phyloP scores from a whole-genome alignment of 2,329 filamentous ascomycete species.

The Beauveria brongniartii region DNA sequence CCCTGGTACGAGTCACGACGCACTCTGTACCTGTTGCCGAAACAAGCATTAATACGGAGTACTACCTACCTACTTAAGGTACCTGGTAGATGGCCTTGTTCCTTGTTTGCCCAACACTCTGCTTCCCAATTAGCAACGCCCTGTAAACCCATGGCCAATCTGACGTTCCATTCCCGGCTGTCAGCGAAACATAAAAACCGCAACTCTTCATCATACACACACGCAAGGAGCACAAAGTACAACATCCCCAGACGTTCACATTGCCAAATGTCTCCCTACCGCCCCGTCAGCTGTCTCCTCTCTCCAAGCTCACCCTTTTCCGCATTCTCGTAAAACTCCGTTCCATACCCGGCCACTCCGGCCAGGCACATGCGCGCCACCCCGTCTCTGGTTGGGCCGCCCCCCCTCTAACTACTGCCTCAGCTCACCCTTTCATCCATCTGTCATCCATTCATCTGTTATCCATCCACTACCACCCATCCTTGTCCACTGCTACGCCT shows the following conservation, averaged over 20 bases:
- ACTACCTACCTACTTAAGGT: too few species aligned
- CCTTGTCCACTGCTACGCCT: not conserved
- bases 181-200: too few species aligned
- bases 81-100: too few species aligned
- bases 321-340: not conserved
- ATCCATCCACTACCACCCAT: not conserved
- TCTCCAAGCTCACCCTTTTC: not conserved
- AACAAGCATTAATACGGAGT: too few species aligned
- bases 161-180: too few species aligned
- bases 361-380: slow-evolving; percentile 2
- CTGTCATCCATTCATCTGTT: not conserved
- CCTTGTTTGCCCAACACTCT: not conserved
- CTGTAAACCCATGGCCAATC: too few species aligned
- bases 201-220: too few species aligned
- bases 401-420: not conserved
- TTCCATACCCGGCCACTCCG: not conserved
- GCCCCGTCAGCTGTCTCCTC: not conserved
- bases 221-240: too few species aligned
- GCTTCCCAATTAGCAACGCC: not conserved
- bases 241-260: too few species aligned
- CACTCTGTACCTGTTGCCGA: too few species aligned
- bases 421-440: not conserved
- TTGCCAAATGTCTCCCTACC: too few species aligned
- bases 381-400: slow-evolving; percentile 1
- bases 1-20: too few species aligned